These are phyloP conservation scores for Trichopus zeylanicus DNA, from an alignment of 116 monocot species.

Conservation along the genomic window DNA sequence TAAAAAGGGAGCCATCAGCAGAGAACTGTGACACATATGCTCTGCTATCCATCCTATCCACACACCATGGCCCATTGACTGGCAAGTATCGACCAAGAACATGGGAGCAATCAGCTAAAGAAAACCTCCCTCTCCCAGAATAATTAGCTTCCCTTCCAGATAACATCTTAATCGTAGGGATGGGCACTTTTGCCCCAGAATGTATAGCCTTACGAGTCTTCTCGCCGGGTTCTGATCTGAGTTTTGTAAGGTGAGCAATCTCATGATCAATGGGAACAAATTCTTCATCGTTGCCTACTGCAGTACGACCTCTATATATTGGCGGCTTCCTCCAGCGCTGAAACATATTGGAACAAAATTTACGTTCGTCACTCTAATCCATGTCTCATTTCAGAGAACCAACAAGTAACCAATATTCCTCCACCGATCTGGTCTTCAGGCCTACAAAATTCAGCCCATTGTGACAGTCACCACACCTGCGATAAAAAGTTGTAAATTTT, in stretches of 20 bases:
- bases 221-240: slow-evolving; percentile 32
- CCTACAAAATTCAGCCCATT: no score
- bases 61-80: slow-evolving; percentile 43
- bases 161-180: slow-evolving; percentile 59
- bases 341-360: no score
- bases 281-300: no score
- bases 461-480: no score
- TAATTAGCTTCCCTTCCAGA: slow-evolving; percentile 58
- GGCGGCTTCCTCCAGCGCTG: no score
- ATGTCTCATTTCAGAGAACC: no score
- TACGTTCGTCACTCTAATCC: no score
- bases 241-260: slow-evolving; percentile 46
- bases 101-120: slow-evolving; percentile 52
- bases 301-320: no score
- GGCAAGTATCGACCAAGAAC: slow-evolving; percentile 66
- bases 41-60: slow-evolving; percentile 56
- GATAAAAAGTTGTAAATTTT: no score
- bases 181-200: slow-evolving; percentile 2
- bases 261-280: slow-evolving; percentile 28
- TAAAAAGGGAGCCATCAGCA: slow-evolving; percentile 68
- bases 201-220: slow-evolving; percentile 3
- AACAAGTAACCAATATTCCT: no score
- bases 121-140: slow-evolving; percentile 59
- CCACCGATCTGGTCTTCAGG: no score
- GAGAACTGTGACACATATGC: slow-evolving; percentile 93